Evolutionary conservation across 768 basidiomycete species (phyloP).

Genomic region (Panaeolus papilionaceus): DNA sequence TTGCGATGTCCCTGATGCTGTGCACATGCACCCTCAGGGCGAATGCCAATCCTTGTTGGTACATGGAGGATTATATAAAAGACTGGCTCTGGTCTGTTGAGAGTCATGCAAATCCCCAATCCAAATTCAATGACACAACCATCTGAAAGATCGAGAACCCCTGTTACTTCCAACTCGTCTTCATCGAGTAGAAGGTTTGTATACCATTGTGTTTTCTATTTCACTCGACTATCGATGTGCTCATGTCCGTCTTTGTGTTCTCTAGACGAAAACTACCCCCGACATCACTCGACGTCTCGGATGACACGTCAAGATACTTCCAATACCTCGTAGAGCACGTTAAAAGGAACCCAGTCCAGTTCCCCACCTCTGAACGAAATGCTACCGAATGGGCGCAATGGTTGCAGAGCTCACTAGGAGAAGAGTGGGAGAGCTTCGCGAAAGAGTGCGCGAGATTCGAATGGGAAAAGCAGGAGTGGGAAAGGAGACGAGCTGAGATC

Average conservation of each 20-base stretch:
- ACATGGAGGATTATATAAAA: neutral
- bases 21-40: neutral
- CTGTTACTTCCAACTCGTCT: neutral
- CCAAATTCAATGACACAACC: neutral
- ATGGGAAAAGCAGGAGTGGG: neutral
- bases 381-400: slow-evolving; percentile 5
- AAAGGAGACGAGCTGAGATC: slow-evolving; percentile 6
- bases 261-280: slow-evolving; percentile 7
- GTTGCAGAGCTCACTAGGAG: neutral
- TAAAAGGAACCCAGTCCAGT: slow-evolving; percentile 5
- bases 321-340: slow-evolving; percentile 10
- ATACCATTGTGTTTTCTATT: neutral
- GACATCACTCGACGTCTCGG: neutral
- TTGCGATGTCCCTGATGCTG: slow-evolving; percentile 4
- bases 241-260: neutral
- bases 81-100: neutral
- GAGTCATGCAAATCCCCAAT: slow-evolving; percentile 2
- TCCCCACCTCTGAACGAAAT: neutral
- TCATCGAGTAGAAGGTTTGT: slow-evolving; percentile 1
- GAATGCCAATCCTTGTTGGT: neutral
- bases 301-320: neutral
- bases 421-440: slow-evolving; percentile 4
- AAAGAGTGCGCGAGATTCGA: slow-evolving; percentile 6
- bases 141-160: neutral
- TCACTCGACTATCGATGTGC: neutral